These are phyloP conservation scores for Dendrobium officinale DNA, from an alignment of 106 monocot genomes.

Conservation along the genomic window DNA sequence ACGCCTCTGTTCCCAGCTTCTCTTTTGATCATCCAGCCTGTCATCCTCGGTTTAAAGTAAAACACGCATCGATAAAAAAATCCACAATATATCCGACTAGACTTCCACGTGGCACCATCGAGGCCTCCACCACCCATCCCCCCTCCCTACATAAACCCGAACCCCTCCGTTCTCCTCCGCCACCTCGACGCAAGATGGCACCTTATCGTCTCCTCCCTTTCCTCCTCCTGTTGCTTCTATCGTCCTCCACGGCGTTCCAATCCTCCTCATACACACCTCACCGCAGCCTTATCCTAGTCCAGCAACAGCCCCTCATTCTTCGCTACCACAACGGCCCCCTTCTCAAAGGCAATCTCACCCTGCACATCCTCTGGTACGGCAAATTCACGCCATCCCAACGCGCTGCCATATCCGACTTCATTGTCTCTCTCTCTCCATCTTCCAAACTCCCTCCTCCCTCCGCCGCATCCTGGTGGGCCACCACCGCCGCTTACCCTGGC, in stretches of 20 bases:
- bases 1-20: background rate
- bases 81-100: no score
- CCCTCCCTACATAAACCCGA: background rate
- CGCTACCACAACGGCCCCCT: slow-evolving; percentile 59
- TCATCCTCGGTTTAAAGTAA: background rate
- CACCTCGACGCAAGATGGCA: background rate
- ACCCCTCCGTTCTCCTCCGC: background rate
- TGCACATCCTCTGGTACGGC: slow-evolving; percentile 74
- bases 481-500: slow-evolving; percentile 20
- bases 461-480: slow-evolving; percentile 47
- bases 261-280: background rate
- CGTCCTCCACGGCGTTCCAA: background rate
- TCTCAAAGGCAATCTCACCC: slow-evolving; percentile 42
- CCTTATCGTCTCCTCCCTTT: background rate
- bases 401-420: slow-evolving; percentile 51
- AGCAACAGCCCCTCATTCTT: slow-evolving; percentile 32
- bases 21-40: background rate
- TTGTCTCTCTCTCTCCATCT: slow-evolving; percentile 41
- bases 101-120: background rate
- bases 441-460: slow-evolving; percentile 15
- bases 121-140: background rate
- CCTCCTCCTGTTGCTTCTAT: background rate
- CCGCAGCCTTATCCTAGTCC: slow-evolving; percentile 15
- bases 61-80: no score
- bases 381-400: slow-evolving; percentile 54